Conservation (phyloP, 2,329 filamentous ascomycete genomes). For the Trichophyton verrucosum region DNA sequence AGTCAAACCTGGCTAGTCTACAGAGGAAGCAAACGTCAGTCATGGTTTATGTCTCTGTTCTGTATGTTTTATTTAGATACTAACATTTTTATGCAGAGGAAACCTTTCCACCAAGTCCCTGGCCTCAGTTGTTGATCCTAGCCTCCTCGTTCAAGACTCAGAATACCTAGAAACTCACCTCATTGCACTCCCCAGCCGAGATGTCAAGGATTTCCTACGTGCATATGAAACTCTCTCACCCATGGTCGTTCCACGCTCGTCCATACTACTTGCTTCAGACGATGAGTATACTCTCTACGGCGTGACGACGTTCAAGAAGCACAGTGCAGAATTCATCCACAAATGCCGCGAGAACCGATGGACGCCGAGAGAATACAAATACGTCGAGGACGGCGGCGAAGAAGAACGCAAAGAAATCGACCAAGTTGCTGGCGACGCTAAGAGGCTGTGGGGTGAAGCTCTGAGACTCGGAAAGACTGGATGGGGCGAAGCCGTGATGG, state of each 20-base stretch:
- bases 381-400: constrained; percentile 78
- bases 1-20: constrained; percentile 66
- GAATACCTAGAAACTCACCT: constrained; percentile 96
- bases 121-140: constrained; percentile 72
- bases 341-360: constrained; percentile 89
- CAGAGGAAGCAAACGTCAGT: constrained; percentile 77
- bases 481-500: constrained; percentile 92
- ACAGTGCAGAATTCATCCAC: constrained; percentile 72
- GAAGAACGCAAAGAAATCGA: constrained; percentile 81
- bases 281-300: constrained; percentile 81
- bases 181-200: constrained; percentile 68
- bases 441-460: constrained; percentile 86
- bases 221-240: constrained; percentile 77
- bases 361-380: constrained; percentile 89
- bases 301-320: constrained; percentile 89
- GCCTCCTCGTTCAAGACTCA: constrained; percentile 70
- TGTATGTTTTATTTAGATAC: background rate
- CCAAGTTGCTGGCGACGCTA: constrained; percentile 68
- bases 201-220: constrained; percentile 77
- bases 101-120: constrained; percentile 92
- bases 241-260: constrained; percentile 89
- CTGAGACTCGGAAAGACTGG: constrained; percentile 77
- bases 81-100: constrained; percentile 44
- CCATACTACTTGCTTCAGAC: constrained; percentile 66
- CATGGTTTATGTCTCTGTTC: constrained; percentile 18